phyloP scores from a whole-genome alignment of 1,284 basidiomycete genomes.

The Microbotryum intermedium region DNA sequence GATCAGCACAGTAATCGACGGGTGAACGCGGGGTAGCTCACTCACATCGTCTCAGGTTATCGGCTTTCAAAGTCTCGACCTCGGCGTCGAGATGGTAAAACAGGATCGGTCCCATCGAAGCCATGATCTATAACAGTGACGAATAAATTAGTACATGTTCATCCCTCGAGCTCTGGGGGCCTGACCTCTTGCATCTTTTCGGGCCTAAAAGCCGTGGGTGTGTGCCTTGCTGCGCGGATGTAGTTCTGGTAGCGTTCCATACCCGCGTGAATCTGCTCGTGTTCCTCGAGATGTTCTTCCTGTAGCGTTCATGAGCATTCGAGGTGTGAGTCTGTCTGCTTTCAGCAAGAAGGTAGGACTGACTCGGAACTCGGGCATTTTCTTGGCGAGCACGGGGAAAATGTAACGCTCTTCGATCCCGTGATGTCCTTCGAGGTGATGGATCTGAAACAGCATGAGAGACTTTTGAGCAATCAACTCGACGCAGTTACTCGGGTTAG shows the following conservation, averaged over 20 bases:
- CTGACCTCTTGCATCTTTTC: not conserved
- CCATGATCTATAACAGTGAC: not conserved
- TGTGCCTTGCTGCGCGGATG: constrained; percentile 6
- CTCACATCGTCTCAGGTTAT: constrained; percentile 1
- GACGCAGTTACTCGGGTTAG: too few species aligned
- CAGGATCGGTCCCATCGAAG: constrained; percentile 13
- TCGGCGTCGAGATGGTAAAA: constrained; percentile 28
- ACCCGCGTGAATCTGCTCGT: constrained; percentile 24
- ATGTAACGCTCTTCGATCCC: constrained; percentile 26
- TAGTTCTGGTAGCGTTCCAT: not conserved
- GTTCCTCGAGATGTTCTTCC: constrained; percentile 24
- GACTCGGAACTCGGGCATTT: constrained; percentile 23
- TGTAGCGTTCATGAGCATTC: too few species aligned
- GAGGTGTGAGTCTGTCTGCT: too few species aligned
- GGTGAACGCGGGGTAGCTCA: not conserved
- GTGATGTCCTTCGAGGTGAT: constrained; percentile 21
- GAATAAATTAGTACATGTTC: too few species aligned
- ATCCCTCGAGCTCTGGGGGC: too few species aligned
- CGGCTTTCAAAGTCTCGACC: constrained; percentile 12
- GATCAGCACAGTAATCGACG: not conserved
- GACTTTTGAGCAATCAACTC: too few species aligned
- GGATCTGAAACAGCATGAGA: too few species aligned
- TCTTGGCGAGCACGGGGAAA: constrained; percentile 23
- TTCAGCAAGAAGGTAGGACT: too few species aligned
- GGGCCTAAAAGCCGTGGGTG: constrained; percentile 6